A percentile compares a stretch with the other conserved stretches of the same genome.
Conservation (phyloP, 495 filamentous ascomycete species). For the Aspergillus carlsbadensis region DNA sequence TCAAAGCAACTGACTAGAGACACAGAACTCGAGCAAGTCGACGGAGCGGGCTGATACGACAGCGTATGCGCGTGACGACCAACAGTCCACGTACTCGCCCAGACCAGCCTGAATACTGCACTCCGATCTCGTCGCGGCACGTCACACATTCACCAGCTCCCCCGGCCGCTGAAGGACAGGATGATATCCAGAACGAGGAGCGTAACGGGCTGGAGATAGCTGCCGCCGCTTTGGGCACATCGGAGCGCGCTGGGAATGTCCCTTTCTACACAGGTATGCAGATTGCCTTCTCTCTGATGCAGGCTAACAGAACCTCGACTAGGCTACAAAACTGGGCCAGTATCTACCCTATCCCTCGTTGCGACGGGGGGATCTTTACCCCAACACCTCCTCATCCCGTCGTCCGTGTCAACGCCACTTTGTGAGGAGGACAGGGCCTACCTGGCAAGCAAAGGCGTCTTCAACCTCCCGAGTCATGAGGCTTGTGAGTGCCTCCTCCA, state of each 20-base stretch:
- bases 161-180: neutral
- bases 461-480: slow-evolving; percentile 21
- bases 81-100: too few relatives aligned
- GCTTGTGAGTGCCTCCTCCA: slow-evolving; percentile 27
- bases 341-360: slow-evolving; percentile 24
- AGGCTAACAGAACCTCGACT: too few relatives aligned
- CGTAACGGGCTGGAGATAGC: slow-evolving; percentile 31
- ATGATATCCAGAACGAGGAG: slow-evolving; percentile 23
- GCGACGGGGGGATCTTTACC: slow-evolving; percentile 20
- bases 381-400: slow-evolving; percentile 29
- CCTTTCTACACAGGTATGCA: slow-evolving; percentile 33
- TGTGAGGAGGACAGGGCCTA: slow-evolving; percentile 29
- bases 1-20: neutral
- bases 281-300: too few relatives aligned
- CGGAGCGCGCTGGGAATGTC: slow-evolving; percentile 18
- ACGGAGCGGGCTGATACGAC: too few relatives aligned
- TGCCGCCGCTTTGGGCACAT: slow-evolving; percentile 25
- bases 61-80: too few relatives aligned
- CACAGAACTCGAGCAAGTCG: too few relatives aligned
- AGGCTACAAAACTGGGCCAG: slow-evolving; percentile 28
- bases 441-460: slow-evolving; percentile 29
- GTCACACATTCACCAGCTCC: neutral
- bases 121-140: neutral
- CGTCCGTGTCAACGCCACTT: slow-evolving; percentile 12
- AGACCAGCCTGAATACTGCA: neutral